phyloP scores from a whole-genome alignment of 2,329 filamentous ascomycete species.

The Thielaviopsis punctulata region DNA sequence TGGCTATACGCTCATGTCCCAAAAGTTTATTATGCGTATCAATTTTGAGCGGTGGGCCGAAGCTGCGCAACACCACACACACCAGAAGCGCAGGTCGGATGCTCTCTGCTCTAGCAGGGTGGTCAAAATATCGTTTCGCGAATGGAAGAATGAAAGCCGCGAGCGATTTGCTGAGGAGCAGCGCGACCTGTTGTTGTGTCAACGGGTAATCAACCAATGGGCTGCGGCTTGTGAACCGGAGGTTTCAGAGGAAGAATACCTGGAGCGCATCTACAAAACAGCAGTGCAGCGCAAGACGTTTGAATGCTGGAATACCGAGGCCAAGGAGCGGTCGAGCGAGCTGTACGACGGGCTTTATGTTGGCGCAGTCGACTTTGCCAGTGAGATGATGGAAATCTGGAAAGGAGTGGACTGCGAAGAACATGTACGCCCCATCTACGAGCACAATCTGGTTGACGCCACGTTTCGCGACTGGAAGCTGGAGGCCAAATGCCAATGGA shows the following conservation, averaged over 20 bases:
- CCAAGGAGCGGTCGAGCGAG: background rate
- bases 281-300: background rate
- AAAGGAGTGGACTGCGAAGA: background rate
- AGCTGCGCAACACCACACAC: background rate
- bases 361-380: constrained; percentile 1
- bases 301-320: constrained; percentile 1
- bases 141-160: constrained; percentile 8
- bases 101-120: constrained; percentile 8
- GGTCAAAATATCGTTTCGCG: constrained; percentile 6
- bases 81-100: constrained; percentile 8
- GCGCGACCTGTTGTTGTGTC: constrained; percentile 7
- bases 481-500: constrained; percentile 8
- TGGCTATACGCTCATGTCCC: constrained; percentile 7
- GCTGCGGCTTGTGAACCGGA: constrained; percentile 1
- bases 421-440: constrained; percentile 4
- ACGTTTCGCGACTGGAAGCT: constrained; percentile 10
- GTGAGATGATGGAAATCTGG: background rate
- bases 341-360: background rate
- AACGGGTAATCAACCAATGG: constrained; percentile 11
- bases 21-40: constrained; percentile 3
- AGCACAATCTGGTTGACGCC: constrained; percentile 1
- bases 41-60: constrained; percentile 12
- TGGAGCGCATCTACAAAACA: constrained; percentile 3
- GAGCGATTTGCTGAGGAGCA: constrained; percentile 7
- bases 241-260: background rate